Conservation (phyloP, 495 filamentous ascomycete genomes). For the Oidiodendron maius region DNA sequence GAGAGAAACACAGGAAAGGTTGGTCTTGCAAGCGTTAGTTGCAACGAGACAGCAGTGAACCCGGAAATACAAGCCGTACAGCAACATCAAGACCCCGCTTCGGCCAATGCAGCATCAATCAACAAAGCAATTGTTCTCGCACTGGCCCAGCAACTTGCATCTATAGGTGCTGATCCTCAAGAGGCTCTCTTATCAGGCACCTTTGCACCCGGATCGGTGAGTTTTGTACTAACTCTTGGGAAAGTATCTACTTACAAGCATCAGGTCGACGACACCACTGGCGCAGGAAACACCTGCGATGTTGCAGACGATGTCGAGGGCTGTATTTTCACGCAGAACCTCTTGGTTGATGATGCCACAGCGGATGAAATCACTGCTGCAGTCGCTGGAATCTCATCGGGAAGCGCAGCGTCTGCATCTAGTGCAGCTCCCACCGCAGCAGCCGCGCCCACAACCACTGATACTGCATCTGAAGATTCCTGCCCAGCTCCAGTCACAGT, state of each 20-base stretch:
- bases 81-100: constrained; percentile 62
- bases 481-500: constrained; percentile 1
- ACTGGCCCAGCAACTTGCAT: constrained; percentile 47
- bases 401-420: constrained; percentile 5
- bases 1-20: constrained; percentile 58
- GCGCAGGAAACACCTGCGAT: constrained; percentile 53
- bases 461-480: not conserved
- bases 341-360: constrained; percentile 53
- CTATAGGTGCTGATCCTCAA: constrained; percentile 51
- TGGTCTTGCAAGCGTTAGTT: constrained; percentile 45
- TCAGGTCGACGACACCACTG: constrained; percentile 47
- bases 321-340: constrained; percentile 57
- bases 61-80: constrained; percentile 59
- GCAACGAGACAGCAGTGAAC: constrained; percentile 54
- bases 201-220: constrained; percentile 51
- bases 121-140: constrained; percentile 51
- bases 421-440: not conserved
- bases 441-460: not conserved
- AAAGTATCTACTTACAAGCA: constrained; percentile 12
- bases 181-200: constrained; percentile 50
- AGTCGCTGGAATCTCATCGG: constrained; percentile 28
- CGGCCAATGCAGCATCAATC: constrained; percentile 36
- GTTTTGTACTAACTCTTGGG: constrained; percentile 7
- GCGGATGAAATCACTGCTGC: constrained; percentile 48
- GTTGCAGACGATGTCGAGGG: constrained; percentile 42